These are phyloP conservation scores for Chaetomium tenue DNA, from an alignment of 495 filamentous ascomycete genomes.

Conservation along the genomic window DNA sequence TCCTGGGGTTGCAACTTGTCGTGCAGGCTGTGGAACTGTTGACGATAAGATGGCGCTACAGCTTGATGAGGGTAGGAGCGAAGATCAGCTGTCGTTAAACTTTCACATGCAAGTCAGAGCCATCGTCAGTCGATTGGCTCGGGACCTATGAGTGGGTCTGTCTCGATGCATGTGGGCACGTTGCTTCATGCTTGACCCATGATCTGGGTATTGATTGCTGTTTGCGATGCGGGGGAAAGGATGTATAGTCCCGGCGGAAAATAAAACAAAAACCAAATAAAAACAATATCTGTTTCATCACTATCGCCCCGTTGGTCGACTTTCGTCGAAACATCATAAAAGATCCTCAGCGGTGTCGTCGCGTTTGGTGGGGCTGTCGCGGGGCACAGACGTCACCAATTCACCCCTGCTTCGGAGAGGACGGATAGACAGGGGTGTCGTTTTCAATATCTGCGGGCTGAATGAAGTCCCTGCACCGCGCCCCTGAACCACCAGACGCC, in stretches of 20 bases:
- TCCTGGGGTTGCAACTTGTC: neutral
- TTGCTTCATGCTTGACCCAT: too few species aligned
- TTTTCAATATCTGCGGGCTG: neutral
- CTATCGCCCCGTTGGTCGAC: too few species aligned
- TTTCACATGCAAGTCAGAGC: constrained; percentile 15
- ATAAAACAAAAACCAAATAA: too few species aligned
- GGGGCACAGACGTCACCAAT: constrained; percentile 2
- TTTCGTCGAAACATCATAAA: neutral
- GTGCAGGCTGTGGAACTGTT: neutral
- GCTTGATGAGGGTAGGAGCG: neutral
- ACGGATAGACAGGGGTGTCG: neutral
- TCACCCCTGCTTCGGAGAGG: neutral
- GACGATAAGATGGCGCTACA: neutral
- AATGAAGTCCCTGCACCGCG: neutral
- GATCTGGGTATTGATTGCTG: too few species aligned
- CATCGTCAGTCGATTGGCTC: neutral
- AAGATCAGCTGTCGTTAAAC: neutral
- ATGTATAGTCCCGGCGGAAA: too few species aligned
- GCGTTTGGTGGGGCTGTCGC: neutral
- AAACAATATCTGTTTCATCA: too few species aligned
- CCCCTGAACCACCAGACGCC: neutral
- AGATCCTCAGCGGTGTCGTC: neutral
- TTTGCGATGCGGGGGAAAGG: too few species aligned
- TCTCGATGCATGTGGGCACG: neutral
- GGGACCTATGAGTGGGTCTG: neutral